Evolutionary conservation across 345 rosid species (phyloP), one percentile per base, ranked within the genome.

Genomic region (Gossypium sturtianum): DNA sequence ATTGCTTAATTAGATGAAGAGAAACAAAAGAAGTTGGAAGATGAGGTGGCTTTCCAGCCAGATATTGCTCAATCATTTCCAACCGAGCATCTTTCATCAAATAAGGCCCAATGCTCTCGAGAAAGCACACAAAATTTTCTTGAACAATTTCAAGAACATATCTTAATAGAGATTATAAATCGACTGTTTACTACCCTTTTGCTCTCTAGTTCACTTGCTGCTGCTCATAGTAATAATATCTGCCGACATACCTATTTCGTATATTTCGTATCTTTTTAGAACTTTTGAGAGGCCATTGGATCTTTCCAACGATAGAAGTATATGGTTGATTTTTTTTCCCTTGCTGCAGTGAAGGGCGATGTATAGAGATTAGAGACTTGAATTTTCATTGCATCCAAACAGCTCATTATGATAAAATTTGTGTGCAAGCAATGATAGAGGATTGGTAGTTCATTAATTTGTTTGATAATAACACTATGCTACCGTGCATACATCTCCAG

Each of bases 1-100:
- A 65, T 65, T 64, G 4, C 8, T 9, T n/a, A 64, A 64, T 38
- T 64, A 41, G 16, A 38, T 64, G 47, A 41, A n/a, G 49, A 38
- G 41, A 63, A 66, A 66, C 56, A 47, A 66, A 66, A 66, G 54
- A 7, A 23, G 71, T 67, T 67, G 41, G 41, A 67, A 67, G 20
- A 13, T 67, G 70, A 67, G 54, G 56, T 67, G 71, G 20, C 68
- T 41, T 11, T 64, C 68, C 68, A 64, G 44, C 13, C 15, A 57
- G 3, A 57, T 7, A 17, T 29, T 62, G 47, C 66, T 62, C 66
- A 62, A 34, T 62, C 67, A 34, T 62, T 62, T 62, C 12, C 47
- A 0, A 34, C 67, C 47, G 17, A 16, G 45, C 13, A 62, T 62
- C 2, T 5, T 62, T 62, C 20, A 34, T 34, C 47, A 34, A 34